Percentiles rank a stretch among this genome's conserved stretches.
These are phyloP conservation scores for Paecilomyces sp. DNA, from an alignment of 2,329 filamentous ascomycete species.

Conservation along the genomic window DNA sequence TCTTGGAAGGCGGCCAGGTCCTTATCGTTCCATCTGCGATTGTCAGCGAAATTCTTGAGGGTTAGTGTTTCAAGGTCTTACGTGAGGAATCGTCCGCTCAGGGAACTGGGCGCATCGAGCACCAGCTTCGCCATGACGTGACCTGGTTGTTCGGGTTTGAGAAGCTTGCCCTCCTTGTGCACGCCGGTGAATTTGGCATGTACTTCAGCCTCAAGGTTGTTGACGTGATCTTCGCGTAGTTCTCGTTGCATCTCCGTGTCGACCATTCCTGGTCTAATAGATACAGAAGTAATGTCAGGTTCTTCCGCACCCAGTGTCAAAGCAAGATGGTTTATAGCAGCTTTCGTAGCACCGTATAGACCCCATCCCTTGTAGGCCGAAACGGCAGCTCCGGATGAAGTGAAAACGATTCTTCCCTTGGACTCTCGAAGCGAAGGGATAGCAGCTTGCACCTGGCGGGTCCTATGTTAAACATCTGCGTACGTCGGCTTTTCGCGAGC, in stretches of 20 bases:
- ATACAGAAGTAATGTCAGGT: conserved; percentile 63
- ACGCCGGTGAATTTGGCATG: conserved; percentile 60
- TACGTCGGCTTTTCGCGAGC: neutral
- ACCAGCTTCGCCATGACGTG: conserved; percentile 77
- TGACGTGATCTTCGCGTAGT: conserved; percentile 65
- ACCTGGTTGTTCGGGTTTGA: conserved; percentile 78
- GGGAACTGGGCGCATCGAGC: conserved; percentile 53
- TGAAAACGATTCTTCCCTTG: conserved; percentile 66
- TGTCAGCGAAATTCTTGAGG: conserved; percentile 1
- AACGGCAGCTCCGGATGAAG: conserved; percentile 69
- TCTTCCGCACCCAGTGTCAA: conserved; percentile 70
- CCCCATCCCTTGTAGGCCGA: conserved; percentile 67
- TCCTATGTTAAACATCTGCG: conserved; percentile 7
- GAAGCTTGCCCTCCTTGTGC: conserved; percentile 62
- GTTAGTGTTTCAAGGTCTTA: conserved; percentile 14
- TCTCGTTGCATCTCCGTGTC: conserved; percentile 88
- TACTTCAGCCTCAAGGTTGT: conserved; percentile 52
- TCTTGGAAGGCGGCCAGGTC: conserved; percentile 37
- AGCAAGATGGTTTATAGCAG: conserved; percentile 72
- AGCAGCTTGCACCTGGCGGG: conserved; percentile 58
- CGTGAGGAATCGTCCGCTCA: conserved; percentile 68
- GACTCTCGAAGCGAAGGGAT: conserved; percentile 61
- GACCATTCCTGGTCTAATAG: conserved; percentile 71
- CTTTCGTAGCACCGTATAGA: conserved; percentile 75
- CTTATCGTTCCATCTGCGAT: conserved; percentile 39